Base-by-base conservation (phyloP, 2,329 filamentous ascomycete genomes). In the Pestalotiopsis sp. region DNA sequence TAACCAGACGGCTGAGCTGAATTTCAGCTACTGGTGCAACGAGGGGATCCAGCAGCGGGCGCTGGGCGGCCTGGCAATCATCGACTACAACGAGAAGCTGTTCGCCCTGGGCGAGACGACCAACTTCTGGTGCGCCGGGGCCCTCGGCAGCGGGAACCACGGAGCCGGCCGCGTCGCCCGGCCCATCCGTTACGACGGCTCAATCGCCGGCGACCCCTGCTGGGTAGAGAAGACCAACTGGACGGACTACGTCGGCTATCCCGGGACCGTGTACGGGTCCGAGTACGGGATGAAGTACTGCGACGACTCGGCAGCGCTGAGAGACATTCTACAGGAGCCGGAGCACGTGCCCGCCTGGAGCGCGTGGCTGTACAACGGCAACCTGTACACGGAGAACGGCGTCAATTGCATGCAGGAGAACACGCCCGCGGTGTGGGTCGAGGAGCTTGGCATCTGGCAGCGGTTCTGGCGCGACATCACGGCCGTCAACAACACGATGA, bases 381-480 rank as follows among this genome's bases (percentile, higher is more conserved):
- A 69, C 4, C 59, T 73, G 20, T 68, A 66, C 40, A 70, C 71
- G 3, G 71, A 67, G 7, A 69, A 72, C 56, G 71, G 60, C 58
- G 56, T 44, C 22, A 70, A 74, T 40, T 67, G 69, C 66, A 73
- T 75, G 70, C 70, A 75, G 59, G 72, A 75, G 57, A 67, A 72
- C 52, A 75, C 73, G 1, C 66, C 68, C n/a, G 68, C 73, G 0
- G 69, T 75, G 6, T 75, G 73, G 72, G 66, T 70, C 66, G 58
- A 70, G 14, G 73, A 72, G 65, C 69, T 71, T 1, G 73, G 73
- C 1, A 71, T 73, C 55, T 75, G 73, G 73, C 72, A 75, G 66
- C 68, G 73, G 4, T 72, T 72, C 59, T 75, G 73, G 73, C 72
- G 73, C 3, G 73, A 75, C 55, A 75, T 73, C 7, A 69, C 72